Base-by-base conservation (phyloP, 2,329 filamentous ascomycete genomes). In the Escovopsis weberi region DNA sequence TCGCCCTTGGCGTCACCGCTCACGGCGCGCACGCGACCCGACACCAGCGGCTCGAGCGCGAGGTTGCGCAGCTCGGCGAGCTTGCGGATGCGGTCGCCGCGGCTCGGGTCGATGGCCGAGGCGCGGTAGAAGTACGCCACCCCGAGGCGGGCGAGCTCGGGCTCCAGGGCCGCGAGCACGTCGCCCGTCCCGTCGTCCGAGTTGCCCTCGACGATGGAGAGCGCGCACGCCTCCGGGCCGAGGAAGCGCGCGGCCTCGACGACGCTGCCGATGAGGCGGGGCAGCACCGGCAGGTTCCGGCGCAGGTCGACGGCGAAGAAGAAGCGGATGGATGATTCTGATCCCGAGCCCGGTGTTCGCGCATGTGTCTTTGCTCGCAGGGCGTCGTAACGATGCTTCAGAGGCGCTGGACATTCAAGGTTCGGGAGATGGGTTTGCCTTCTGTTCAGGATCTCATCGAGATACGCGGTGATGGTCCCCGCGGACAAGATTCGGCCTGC, bases 41-140 rank as follows among this genome's bases (percentile, higher is more conserved):
- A 23, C 23, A 64, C 40, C 2, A 75, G 57, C 0, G 73, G 72
- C 6, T 61, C 50, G 2, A 78, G 53, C 0, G 72, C 73, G 5
- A 70, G 48, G 42, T 76, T 75, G 6, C 74, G 67, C 1, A 78
- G 61, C 45, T 62, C 50, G n/a, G 72, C 69, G 12, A 78, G 65
- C 30, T 53, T 59, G 4, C 46, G 47, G 33, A 76, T 70, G 8
- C 73, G 68, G 10, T 68, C 55, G 10, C 56, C 60, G 6, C 58
- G 48, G 8, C 47, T 51, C 0, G 72, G 68, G 49, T 75, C 56
- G 32, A 72, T 54, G 4, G 58, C 50, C 45, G 64, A 71, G 2
- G 58, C 53, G 5, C 53, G 53, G 39, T 71, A 61, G 45, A 62
- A 59, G 50, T 72, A 75, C 1, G 47, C 43, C 1, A 60, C 46